These are phyloP conservation scores for Bolboschoenus planiculmis DNA, from an alignment of 176 grass and related monocot genomes.

Conservation along the genomic window DNA sequence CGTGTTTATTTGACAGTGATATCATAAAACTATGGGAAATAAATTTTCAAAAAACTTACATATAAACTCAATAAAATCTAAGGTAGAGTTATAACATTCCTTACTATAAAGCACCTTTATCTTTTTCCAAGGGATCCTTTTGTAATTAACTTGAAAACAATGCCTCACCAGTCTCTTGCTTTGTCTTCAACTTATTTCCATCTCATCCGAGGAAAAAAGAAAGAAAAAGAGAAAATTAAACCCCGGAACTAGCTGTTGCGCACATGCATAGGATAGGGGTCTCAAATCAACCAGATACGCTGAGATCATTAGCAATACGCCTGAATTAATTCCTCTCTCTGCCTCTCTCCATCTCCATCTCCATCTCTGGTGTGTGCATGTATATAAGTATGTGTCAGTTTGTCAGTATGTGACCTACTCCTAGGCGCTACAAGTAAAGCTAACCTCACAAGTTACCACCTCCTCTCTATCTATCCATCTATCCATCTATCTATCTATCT, in stretches of 20 bases:
- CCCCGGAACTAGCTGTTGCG: background rate
- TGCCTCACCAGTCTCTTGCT: background rate
- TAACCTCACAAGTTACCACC: conserved; percentile 8
- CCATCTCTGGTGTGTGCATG: background rate
- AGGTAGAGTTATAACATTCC: no score
- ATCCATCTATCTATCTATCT: background rate
- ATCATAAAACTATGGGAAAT: no score
- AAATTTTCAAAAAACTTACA: no score
- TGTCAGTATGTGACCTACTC: background rate
- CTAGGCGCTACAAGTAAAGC: background rate
- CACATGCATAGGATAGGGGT: background rate
- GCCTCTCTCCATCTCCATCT: background rate
- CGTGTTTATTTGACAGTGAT: no score
- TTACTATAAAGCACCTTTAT: no score
- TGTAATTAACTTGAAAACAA: no score
- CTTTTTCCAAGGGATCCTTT: no score
- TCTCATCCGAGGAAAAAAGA: background rate
- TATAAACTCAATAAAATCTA: no score
- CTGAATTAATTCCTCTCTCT: background rate
- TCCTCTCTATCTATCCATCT: background rate
- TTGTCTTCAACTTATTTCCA: background rate
- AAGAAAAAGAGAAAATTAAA: no score
- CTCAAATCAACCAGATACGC: conserved; percentile 7
- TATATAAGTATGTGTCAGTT: background rate
- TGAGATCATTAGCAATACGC: background rate